Evolutionary conservation across 2,329 filamentous ascomycete genomes (phyloP), one percentile per base, ranked within the genome.

Genomic region (Aaosphaeria pasadenensis): DNA sequence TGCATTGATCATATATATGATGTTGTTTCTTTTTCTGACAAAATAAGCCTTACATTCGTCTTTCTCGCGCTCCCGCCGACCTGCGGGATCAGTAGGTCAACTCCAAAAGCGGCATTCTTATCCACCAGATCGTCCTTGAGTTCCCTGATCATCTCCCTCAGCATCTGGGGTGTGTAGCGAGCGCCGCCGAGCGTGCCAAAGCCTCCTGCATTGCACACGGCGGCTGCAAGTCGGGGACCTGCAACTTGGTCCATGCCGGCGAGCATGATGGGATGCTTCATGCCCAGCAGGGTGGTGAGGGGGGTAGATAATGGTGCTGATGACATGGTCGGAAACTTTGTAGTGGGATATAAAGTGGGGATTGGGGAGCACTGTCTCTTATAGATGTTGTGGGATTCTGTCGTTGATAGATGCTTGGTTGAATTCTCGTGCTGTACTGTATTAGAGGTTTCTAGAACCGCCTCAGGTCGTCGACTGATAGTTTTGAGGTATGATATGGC

Each of bases 81-180:
- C 54, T 65, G 56, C 30, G 67, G 66, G 7, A 70, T 42, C 47
- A 69, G 48, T 42, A 70, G 50, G 53, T 70, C 66, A 6, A 69
- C 64, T 13, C 67, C 66, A 53, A 70, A 69, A n/a, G 60, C 59
- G 24, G 54, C 52, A 31, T 59, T 53, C 52, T 62, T 56, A 29
- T 58, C 49, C 13, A 46, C 46, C 39, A 62, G 30, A n/a, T 54
- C 42, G 11, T 40, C 50, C 44, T 64, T 65, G 44, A 59, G 49
- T 46, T 65, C 62, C 9, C 52, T 48, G 50, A 63, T 61, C 60
- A 63, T 62, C 30, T 63, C 60, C 30, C 54, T 31, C 30, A 65
- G 47, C 55, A 60, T 59, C n/a, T 51, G 44, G 1, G 60, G 60
- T 35, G 57, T 59, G 43, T 63, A 62, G 7, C 52, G 48, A 5